Evolutionary conservation across 1,284 basidiomycete genomes (phyloP).

Genomic region (Exobasidium rhododendri): DNA sequence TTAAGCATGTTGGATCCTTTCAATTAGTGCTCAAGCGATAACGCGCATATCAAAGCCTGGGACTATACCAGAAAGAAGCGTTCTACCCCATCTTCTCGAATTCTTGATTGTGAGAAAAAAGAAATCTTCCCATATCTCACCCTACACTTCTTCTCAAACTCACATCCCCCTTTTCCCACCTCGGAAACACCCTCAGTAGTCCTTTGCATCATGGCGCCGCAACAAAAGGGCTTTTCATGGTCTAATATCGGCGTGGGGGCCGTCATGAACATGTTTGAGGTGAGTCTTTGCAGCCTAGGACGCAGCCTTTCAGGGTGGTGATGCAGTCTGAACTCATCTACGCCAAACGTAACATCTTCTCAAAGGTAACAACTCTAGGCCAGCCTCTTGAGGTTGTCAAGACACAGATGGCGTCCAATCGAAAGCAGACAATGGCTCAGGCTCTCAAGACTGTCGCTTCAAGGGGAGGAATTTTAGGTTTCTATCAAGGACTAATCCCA

Average conservation of each 20-base stretch:
- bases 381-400: conserved; percentile 98
- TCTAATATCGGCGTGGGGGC: conserved; percentile 97
- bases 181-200: neutral
- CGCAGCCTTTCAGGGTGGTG: conserved; percentile 59
- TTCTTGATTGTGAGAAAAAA: no score
- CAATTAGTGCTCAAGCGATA: neutral
- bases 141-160: neutral
- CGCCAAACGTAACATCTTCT: conserved; percentile 4
- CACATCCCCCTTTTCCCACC: neutral
- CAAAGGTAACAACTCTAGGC: conserved; percentile 86
- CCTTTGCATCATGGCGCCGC: conserved; percentile 58
- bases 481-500: conserved; percentile 98
- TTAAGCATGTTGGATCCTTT: no score
- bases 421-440: conserved; percentile 78
- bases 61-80: no score
- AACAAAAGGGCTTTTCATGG: conserved; percentile 85
- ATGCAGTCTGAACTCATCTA: conserved; percentile 10
- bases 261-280: conserved; percentile 67
- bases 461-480: conserved; percentile 82
- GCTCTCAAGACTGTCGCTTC: conserved; percentile 84
- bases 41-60: no score
- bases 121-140: neutral
- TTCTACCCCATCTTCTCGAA: no score
- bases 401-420: conserved; percentile 62
- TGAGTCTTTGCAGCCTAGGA: no score